These are phyloP conservation scores for Lichina pygmaea DNA, from an alignment of 495 filamentous ascomycete genomes.

Conservation along the genomic window DNA sequence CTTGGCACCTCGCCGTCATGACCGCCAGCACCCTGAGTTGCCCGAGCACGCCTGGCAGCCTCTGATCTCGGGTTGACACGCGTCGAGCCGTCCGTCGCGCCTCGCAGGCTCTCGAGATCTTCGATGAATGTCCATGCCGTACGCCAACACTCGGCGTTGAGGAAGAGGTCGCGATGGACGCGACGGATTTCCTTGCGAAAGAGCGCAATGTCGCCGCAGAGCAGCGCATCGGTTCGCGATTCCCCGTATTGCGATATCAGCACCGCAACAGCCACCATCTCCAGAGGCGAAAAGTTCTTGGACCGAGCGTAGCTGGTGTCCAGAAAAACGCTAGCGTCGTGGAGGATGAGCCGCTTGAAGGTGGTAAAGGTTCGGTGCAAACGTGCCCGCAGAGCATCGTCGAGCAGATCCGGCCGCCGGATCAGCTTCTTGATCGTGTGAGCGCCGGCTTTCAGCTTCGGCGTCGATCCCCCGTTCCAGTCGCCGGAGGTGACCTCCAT, in stretches of 20 bases:
- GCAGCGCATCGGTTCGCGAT: conserved; percentile 10
- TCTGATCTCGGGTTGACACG: too few relatives aligned
- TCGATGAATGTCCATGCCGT: conserved; percentile 14
- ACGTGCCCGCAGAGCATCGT: neutral
- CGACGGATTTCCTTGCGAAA: conserved; percentile 14
- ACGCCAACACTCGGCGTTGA: conserved; percentile 15
- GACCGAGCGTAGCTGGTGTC: neutral
- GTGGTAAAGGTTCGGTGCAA: neutral
- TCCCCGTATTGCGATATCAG: conserved; percentile 16
- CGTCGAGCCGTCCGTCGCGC: neutral
- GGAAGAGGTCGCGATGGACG: conserved; percentile 13
- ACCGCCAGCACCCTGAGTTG: too few relatives aligned
- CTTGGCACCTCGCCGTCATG: too few relatives aligned
- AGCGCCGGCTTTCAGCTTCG: neutral
- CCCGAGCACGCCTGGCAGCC: too few relatives aligned
- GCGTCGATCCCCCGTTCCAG: neutral
- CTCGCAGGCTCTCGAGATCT: conserved; percentile 6
- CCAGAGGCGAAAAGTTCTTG: conserved; percentile 17
- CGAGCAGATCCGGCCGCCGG: neutral
- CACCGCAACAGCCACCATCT: conserved; percentile 16
- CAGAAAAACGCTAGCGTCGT: conserved; percentile 3
- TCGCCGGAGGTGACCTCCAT: neutral
- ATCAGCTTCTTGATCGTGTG: neutral
- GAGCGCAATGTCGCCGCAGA: conserved; percentile 15
- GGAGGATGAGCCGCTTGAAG: conserved; percentile 7